Evolutionary conservation across 257 asterid genomes (phyloP), one percentile per base, ranked within the genome.

Genomic region (Fraxinus excelsior): DNA sequence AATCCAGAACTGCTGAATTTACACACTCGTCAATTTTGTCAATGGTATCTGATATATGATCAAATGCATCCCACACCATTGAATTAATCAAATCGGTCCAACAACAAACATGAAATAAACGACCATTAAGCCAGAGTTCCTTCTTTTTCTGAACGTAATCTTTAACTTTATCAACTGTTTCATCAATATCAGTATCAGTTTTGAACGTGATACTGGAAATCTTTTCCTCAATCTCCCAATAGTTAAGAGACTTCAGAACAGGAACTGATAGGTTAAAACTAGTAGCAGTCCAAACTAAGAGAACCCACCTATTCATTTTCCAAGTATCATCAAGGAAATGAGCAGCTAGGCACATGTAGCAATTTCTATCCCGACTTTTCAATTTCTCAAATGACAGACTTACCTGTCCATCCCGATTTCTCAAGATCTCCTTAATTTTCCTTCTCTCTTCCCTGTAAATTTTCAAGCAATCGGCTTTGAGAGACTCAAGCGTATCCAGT

Each of bases 21-120:
- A 64, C 65, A 66, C 78, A 23, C 26, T 71, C 76, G 7, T 71
- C 42, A 56, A 82, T 42, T 60, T 74, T 65, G 28, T 32, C 44
- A 16, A 79, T 71, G 53, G 73, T 38, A 46, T 49, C 58, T 13
- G 40, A 31, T 79, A 75, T 82, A 72, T 40, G 70, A 23, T 51
- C 58, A 51, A 74, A 75, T 19, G 78, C 86, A n/a, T 40, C 72
- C 68, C 80, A 32, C 75, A 73, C 79, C 79, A 82, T 75, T 67
- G 78, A 66, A 62, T 64, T 25, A 35, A 75, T 79, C 29, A 82
- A 49, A 28, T 67, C 40, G 14, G 81, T 81, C 72, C 73, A 79
- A 72, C 86, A 82, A 72, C 65, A n/a, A 16, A 53, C 64, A 21
- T 29, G 62, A 75, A 79, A 67, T n/a, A 79, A 4, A 62, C 49